Evolutionary conservation across 345 rosid genomes (phyloP), one percentile per base, ranked within the genome.

Genomic region (Citrus glauca): DNA sequence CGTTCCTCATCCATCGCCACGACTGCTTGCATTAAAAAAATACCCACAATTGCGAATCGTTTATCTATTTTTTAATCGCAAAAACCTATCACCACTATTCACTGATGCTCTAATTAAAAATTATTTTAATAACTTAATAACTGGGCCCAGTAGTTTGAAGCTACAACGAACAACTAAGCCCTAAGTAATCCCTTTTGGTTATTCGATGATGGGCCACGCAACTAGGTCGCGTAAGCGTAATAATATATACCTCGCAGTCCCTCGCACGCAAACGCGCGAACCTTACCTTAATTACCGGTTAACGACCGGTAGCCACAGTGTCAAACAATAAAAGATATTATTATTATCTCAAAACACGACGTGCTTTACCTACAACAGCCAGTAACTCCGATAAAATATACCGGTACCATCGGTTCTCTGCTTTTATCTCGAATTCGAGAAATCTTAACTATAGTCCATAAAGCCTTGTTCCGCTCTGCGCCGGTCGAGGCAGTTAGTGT

Each of bases 331-430:
- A 45, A 5, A 5, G 40, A 74, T 62, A 62, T 69, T 40, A 25
- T 38, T 42, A 74, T 68, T 59, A 17, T 38, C 66, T 33, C 74
- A 57, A 42, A 10, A n/a, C 24, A 20, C 25, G 30, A 25, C 38
- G 66, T 60, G 4, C 9, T 59, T 83, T 11, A 91, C 91, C 89
- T 74, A 17, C 63, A 35, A 74, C 69, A 82, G 68, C 89, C 91
- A 81, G 93, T 91, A 62, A 65, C 74, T 56, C 28, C 78, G 11
- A 38, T 32, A 24, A 55, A 25, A 60, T 19, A 71, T 60, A 82
- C 90, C 81, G 89, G 84, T 72, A 28, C 74, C 53, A 53, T 87
- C 79, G 81, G 91, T 86, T 63, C 28, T 5, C 7, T 24, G 17
- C 9, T 48, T 79, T 7, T 13, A n/a, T 67, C 75, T 55, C 38